Evolutionary conservation across 495 filamentous ascomycete species (phyloP), one percentile per base, ranked within the genome.

Genomic region (Daldinia caldariorum): DNA sequence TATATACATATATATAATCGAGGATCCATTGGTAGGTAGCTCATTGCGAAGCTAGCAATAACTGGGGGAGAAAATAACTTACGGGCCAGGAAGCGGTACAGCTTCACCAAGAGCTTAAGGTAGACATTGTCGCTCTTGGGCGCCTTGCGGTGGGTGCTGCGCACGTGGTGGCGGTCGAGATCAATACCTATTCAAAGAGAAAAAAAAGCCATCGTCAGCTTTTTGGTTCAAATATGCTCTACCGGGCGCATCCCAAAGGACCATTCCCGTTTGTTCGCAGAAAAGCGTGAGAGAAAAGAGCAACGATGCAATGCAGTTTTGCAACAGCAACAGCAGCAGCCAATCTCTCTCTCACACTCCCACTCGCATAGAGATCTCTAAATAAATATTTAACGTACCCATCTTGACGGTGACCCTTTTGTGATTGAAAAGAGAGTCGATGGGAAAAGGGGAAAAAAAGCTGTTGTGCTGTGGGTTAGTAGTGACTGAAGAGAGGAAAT

Each of bases 61-160:
- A 9, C 34, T 31, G 10, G 31, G 12, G n/a, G n/a, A n/a, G n/a
- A 50, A 34, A 9, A 16, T 56, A 22, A 89, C 93, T 83, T 91
- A 97, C 94, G 94, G 76, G 94, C 91, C 76, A 99, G 85, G 90
- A 99, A 99, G 84, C 91, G 90, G 89, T 98, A 99, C 31, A 99
- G 92, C 90, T 97, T 97, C 84, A 97, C 94, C 79, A 98, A 86
- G 72, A 99, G 90, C 87, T 94, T 93, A 77, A 97, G 86, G 84
- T 97, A 98, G 73, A 94, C 92, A 86, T 99, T 98, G 83, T 97
- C 93, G 85, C 91, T 95, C 81, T 98, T 97, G 70, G 95, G 91
- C 67, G 94, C 94, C 89, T 92, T 94, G 84, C 93, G 91, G 85
- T 95, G 93, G 78, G 86, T 92, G 85, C 80, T 86, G 80, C 91